Base-by-base conservation (phyloP, 495 filamentous ascomycete species). In the Aspergillus cavernicola region DNA sequence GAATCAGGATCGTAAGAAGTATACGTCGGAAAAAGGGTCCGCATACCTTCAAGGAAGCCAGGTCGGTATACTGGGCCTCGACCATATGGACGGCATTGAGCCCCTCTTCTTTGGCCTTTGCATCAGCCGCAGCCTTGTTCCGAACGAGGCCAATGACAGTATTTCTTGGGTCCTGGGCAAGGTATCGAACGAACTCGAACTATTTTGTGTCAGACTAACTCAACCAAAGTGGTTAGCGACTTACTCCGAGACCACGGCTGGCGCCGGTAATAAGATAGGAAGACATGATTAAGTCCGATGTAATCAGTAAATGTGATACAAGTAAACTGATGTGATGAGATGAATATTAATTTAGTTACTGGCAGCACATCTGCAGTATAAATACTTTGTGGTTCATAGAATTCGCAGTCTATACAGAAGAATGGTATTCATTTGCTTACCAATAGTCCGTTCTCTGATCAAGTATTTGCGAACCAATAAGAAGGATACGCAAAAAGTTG, bases 201-300 rank as follows among this genome's bases (percentile, higher is more conserved):
- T 44, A 31, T 41, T 8, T n/a, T 16, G 23, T 9, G 36, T 53
- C 32, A 52, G 36, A n/a, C 38, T 1, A 10, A 8, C 2, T n/a
- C 22, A 2, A 12, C 4, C 13, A 28, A 28, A 28, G 24, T 9
- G 24, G 18, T 20, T 6, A 3, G 18, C 5, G 18, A 6, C 16
- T 3, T 44, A 29, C 41, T 10, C 41, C 41, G n/a, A 44, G 41
- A 24, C 41, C 41, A 28, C 26, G 41, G n/a, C 41, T 44, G 24
- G 41, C 41, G 5, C 41, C 41, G 13, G 41, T 29, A 16, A 44
- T 15, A 18, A 44, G 23, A 16, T 44, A 44, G 13, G 41, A 44
- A 7, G 41, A 22, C 41, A 29, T 44, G 24, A 28, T 28, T 28
- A n/a, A n/a, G n/a, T n/a, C n/a, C 9, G 24, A 9, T 28, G 24